Base-by-base conservation (phyloP, 768 basidiomycete species). In the Boletus insuetus region DNA sequence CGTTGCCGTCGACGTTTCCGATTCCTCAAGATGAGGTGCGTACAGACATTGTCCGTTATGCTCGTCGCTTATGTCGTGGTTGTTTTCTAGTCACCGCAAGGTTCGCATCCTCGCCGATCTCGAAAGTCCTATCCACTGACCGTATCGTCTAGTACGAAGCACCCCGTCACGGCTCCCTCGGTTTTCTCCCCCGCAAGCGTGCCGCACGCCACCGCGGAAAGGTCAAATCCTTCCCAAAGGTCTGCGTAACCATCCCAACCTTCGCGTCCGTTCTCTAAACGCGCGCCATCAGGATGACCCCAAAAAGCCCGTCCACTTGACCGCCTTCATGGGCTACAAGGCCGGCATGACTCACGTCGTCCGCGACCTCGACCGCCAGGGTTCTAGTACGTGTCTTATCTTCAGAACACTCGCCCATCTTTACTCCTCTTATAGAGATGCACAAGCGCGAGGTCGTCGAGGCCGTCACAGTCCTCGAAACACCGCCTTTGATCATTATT, bases 261-360 rank as follows among this genome's bases (percentile, higher is more conserved):
- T 42, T 40, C n/a, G 19, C 42, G 37, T 46, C n/a, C 45, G 37
- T 34, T 35, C n/a, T 31, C 56, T 69, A 16, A 58, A 37, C 51
- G 14, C 29, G 17, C 26, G 34, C 20, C 46, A 53, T 45, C 64
- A 97, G 96, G 97, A 99, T 86, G 96, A 99, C 82, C 86, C 94
- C 78, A 98, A 94, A 83, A 97, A 97, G 77, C 94, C 92, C 54
- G 94, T 96, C 58, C 97, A 99, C 79, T 83, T 99, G 77, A 99
- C 97, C 68, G 97, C 97, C 64, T 80, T 89, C 73, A 85, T 99
- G 87, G 97, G 96, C 65, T 99, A 98, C 89, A 99, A 99, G 85
- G 97, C 97, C 62, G 97, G 97, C 67, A 98, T 98, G 96, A 98
- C 94, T 76, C 97, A 99, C 73, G 84, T 99, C 67, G 95, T 99